Base-by-base conservation (phyloP, 306 rosid species). In the Fragaria nilgerrensis region DNA sequence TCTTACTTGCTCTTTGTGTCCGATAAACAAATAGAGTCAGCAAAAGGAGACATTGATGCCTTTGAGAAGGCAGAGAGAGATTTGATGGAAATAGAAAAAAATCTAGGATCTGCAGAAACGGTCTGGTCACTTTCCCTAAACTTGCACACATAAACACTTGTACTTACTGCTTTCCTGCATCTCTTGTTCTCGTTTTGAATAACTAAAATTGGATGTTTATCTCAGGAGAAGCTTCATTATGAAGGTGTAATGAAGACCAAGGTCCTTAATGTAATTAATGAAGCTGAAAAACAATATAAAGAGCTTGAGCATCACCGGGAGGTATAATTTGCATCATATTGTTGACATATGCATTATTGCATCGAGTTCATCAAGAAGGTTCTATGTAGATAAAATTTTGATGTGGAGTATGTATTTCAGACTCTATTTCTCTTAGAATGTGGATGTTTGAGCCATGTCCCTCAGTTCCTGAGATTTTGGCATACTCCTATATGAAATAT, bases 191-290 rank as follows among this genome's bases (percentile, higher is more conserved):
- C 3, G 1, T 73, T 16, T 58, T 55, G 65, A 13, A 79, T 76
- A n/a, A 48, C 77, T 19, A 44, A 73, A 37, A 2, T 22, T 50
- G 44, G 16, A 65, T 80, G 36, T 34, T 43, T 13, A 63, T 61
- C 56, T 68, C 86, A 94, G 98, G 88, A 81, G 44, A 92, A 89
- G 84, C 79, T 70, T 71, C 94, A 89, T 79, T 94, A 88, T 83
- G 96, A 88, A 64, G 81, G 74, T 44, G 65, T 87, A 73, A 94
- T 94, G 98, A 84, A 82, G 80, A 80, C 82, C 59, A 90, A 70
- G 86, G 93, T 89, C 55, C 85, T 88, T 32, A 49, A 10, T 47
- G 92, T 75, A 52, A 85, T 94, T 61, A 73, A 82, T 62, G 89
- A 77, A 77, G 92, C 96, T 71, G 96, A 94, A 79, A 80, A 56